Base-by-base conservation (phyloP, 352 stramenopile species). In the Pythium aquatile region DNA sequence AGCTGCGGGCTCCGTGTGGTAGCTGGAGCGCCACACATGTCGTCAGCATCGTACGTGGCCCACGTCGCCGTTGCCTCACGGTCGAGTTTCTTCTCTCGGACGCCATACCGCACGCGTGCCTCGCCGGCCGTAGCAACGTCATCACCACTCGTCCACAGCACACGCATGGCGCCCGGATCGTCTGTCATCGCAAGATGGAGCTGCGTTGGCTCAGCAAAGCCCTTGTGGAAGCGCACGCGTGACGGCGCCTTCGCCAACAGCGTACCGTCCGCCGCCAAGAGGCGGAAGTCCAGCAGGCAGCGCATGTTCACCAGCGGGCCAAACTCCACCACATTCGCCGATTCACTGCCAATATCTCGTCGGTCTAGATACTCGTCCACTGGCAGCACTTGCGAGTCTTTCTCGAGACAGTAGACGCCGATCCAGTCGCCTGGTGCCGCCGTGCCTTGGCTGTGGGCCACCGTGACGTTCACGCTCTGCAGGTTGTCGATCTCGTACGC, bases 231-330 rank as follows among this genome's bases (percentile, higher is more conserved):
- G 7, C 14, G 20, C 33, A 64, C 47, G 47, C 20, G 32, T 24
- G 20, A 20, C 16, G 47, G 58, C 48, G 58, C 58, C 30, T 26
- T 57, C 3, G 58, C 58, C 29, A 57, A 16, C 14, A 64, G 13
- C 32, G 58, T 17, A 3, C 49, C 35, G 10, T 66, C 56, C 33
- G n/a, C 5, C 61, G 69, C 29, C 66, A 24, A 64, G 68, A 79
- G 9, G 24, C 55, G 66, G 51, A 83, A 79, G 53, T 79, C 69
- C 44, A 74, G 75, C 54, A 69, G 39, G 61, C 75, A 79, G 24
- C 75, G 72, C 72, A 76, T 76, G 65, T 82, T 82, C 46, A 82
- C 66, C 39, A 82, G 66, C 55, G 75, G 75, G 1, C 75, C 75
- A 57, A 82, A 70, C 28, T 55, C 63, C 29, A 78, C 32, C n/a